Base-by-base conservation (phyloP, 108 stramenopile genomes). In the Bacterosira constricta region DNA sequence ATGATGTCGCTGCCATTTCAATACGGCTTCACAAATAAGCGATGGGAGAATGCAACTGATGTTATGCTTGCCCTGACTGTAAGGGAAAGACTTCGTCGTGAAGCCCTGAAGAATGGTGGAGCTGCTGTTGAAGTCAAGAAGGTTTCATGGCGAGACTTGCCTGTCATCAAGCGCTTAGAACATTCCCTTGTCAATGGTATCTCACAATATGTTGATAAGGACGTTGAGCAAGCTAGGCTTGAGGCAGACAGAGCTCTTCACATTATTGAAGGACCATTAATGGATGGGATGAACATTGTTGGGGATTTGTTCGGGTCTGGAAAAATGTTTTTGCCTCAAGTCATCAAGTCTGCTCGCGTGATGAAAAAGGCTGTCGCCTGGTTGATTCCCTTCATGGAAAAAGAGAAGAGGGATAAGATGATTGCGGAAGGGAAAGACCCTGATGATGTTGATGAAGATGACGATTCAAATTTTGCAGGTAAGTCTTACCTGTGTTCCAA, bases 281-380 rank as follows among this genome's bases (percentile, higher is more conserved):
- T 99, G 99, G 93, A 96, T 67, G 99, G 99, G 45, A 99, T 99
- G 99, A 99, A 99, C 74, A 84, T 98, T 6, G 97, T 99, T 32
- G 99, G 99, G 9, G 99, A 99, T 79, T 80, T 99, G 36, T 99
- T 99, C 70, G 99, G 99, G 27, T 76, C 97, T 35, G 99, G 99
- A 49, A 99, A 99, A 78, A 99, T 99, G 99, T 99, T 99, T 69
- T 82, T 99, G 63, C 99, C 99, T 30, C 99, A 99, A 89, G 99
- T 99, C 44, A 99, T 99, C 81, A 99, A 99, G 77, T 96, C 95
- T 32, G 99, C 99, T 30, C 96, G 99, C 34, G 99, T 99, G 0
- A 99, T 99, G 99, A 99, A 99, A 92, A 99, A 99, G 83, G 99
- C 99, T 42, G 99, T 99, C 29, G 98, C 98, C 3, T 98, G 98